Evolutionary conservation across 176 grass and related monocot species (phyloP).

Genomic region (Poa annua): DNA sequence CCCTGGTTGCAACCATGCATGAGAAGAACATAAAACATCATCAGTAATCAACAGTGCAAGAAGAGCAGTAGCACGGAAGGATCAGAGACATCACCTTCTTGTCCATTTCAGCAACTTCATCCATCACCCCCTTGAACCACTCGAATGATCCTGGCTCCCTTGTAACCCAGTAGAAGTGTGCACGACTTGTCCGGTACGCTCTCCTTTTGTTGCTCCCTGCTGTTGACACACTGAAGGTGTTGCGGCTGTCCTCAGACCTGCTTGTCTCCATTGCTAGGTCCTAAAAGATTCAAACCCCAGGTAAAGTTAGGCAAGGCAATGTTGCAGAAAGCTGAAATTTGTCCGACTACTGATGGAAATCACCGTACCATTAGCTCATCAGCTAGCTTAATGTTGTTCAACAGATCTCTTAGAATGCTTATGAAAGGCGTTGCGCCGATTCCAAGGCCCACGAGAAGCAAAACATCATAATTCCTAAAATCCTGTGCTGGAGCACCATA

Average conservation of each 20-base stretch:
- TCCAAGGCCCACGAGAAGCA: conserved; percentile 76
- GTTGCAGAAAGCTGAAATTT: conserved; percentile 5
- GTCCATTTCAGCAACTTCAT: conserved; percentile 89
- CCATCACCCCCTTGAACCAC: conserved; percentile 91
- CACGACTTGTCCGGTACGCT: conserved; percentile 56
- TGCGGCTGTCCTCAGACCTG: conserved; percentile 59
- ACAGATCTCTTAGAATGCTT: conserved; percentile 77
- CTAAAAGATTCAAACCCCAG: conserved; percentile 33
- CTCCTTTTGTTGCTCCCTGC: conserved; percentile 62
- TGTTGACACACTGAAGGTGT: conserved; percentile 48
- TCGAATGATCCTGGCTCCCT: conserved; percentile 82
- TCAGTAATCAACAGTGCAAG: background rate
- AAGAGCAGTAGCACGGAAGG: background rate
- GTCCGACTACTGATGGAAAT: background rate
- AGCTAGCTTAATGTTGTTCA: conserved; percentile 82
- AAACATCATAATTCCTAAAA: conserved; percentile 80
- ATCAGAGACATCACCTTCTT: conserved; percentile 51
- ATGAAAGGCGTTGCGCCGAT: conserved; percentile 90
- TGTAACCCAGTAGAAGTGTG: conserved; percentile 93
- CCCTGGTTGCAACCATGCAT: conserved; percentile 49
- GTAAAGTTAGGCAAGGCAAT: background rate
- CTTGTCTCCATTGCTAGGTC: conserved; percentile 69
- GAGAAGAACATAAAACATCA: conserved; percentile 2
- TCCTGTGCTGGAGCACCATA: conserved; percentile 80
- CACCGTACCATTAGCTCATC: conserved; percentile 57